Conservation (phyloP, 495 filamentous ascomycete species). For the Aspergillus panamensis region DNA sequence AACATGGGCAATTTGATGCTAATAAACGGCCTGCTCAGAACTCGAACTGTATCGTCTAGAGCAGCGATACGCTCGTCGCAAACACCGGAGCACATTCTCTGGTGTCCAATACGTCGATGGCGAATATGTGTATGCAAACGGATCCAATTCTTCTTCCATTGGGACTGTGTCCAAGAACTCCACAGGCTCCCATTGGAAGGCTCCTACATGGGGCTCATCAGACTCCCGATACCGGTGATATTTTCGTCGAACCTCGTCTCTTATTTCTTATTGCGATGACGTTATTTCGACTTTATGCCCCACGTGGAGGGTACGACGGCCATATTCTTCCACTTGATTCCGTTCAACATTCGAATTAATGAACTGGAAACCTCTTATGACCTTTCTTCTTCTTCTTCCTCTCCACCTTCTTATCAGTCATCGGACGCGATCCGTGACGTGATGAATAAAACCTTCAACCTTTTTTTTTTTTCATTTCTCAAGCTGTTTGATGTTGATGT, state of each 20-base stretch:
- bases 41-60: constrained; percentile 90
- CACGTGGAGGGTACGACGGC: constrained; percentile 23
- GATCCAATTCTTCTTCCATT: constrained; percentile 37
- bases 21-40: constrained; percentile 41
- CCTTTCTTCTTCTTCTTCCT: constrained; percentile 8
- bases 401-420: background rate
- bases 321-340: background rate
- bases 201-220: constrained; percentile 32
- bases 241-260: constrained; percentile 1
- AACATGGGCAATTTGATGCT: background rate
- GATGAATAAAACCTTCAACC: background rate
- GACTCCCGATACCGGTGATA: constrained; percentile 32
- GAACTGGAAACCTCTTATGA: constrained; percentile 13
- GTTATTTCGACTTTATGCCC: constrained; percentile 25
- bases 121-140: constrained; percentile 71
- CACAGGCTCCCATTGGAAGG: constrained; percentile 39
- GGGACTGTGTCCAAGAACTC: constrained; percentile 44
- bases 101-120: constrained; percentile 88
- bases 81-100: constrained; percentile 80
- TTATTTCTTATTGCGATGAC: constrained; percentile 10
- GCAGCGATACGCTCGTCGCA: constrained; percentile 84
- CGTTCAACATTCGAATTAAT: constrained; percentile 11
- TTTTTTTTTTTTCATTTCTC: background rate
- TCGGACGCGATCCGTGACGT: background rate
- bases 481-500: constrained; percentile 1